Conservation (phyloP, 2,329 filamentous ascomycete species). For the Aciculosporium take region DNA sequence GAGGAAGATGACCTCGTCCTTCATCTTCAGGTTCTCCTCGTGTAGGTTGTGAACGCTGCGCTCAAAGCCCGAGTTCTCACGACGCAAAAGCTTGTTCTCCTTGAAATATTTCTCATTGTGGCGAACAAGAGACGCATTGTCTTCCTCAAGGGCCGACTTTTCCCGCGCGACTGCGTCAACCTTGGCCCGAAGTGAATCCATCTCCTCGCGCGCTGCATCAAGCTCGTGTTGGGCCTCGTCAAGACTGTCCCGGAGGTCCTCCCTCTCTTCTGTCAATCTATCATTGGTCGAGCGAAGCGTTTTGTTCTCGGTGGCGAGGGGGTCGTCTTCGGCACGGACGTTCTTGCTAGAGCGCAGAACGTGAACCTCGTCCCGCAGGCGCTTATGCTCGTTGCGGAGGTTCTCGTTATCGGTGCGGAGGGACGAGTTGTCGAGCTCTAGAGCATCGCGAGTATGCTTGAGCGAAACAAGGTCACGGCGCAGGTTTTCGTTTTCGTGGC, state of each 20-base stretch:
- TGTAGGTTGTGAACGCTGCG: conserved; percentile 31
- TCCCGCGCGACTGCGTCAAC: conserved; percentile 26
- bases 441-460: conserved; percentile 22
- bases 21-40: conserved; percentile 31
- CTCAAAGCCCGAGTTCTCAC: conserved; percentile 34
- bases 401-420: conserved; percentile 27
- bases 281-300: conserved; percentile 29
- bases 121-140: conserved; percentile 37
- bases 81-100: conserved; percentile 34
- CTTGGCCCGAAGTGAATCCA: conserved; percentile 25
- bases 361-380: conserved; percentile 25
- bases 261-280: conserved; percentile 27
- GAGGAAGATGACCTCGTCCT: conserved; percentile 31
- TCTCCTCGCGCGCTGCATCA: conserved; percentile 24
- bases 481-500: conserved; percentile 23
- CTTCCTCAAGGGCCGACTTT: conserved; percentile 31
- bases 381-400: conserved; percentile 21
- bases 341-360: conserved; percentile 27
- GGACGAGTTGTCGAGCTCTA: conserved; percentile 27
- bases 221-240: conserved; percentile 27
- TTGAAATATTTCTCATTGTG: conserved; percentile 41
- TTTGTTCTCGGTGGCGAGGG: conserved; percentile 29
- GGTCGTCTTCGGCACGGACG: conserved; percentile 25
- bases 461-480: conserved; percentile 27
- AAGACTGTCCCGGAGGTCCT: conserved; percentile 28